Base-by-base conservation (phyloP, 2,329 filamentous ascomycete genomes). In the Exophiala bonariae region DNA sequence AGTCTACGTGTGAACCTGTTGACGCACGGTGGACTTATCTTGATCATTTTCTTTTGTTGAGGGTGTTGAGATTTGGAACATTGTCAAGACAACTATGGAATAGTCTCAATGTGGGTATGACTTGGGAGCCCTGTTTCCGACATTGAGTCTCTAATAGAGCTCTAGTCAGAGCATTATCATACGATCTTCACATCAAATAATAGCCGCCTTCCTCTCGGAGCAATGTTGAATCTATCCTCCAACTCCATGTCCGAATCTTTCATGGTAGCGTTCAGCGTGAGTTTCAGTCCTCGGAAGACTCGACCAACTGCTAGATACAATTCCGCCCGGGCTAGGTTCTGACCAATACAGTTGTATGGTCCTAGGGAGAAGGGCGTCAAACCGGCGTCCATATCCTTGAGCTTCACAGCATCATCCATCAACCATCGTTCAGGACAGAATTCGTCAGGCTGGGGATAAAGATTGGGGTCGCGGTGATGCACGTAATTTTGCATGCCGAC, bases 271-370 rank as follows among this genome's bases (percentile, higher is more conserved):
- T 62, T 37, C 26, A 47, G 31, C 5, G 62, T 41, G n/a, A 38
- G 37, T n/a, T 57, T 52, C 23, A 59, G 54, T 36, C 48, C 47
- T 14, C 53, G 50, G 17, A 64, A 33, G 9, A 64, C 20, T 22
- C 53, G 55, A 5, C 54, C 56, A 3, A 62, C 38, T 14, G 50
- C 55, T 5, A 63, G 22, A 50, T 62, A 57, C 54, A 65, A 54
- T 42, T 64, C 62, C 3, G 54, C 47, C 17, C 30, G 28, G 9
- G 7, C 49, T 52, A 41, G 31, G 14, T 22, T 32, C 41, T 37
- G 47, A 19, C 40, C 35, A 10, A 65, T 57, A 44, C 69, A 72
- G n/a, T 56, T 58, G 11, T 65, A 54, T 1, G 65, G 60, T 0
- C 69, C 69, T 0, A 64, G 40, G 10, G 41, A 47, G 41, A 59